phyloP scores from a whole-genome alignment of 371 early-diverging fungal genomes.

The Chytridiales sp. region DNA sequence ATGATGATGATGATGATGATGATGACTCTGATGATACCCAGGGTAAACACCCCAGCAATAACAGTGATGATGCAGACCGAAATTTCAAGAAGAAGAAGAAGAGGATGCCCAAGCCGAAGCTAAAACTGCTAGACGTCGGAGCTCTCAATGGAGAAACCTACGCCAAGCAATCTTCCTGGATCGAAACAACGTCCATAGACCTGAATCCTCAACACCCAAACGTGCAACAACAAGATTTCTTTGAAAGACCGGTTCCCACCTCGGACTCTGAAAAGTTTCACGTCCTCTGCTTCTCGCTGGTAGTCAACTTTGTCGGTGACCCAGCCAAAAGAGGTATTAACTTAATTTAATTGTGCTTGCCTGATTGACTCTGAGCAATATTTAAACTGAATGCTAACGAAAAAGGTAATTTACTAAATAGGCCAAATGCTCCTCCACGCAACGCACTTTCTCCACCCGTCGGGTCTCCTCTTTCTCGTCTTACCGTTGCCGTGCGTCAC shows the following conservation, averaged over 20 bases:
- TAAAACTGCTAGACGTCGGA: constrained; percentile 81
- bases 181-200: constrained; percentile 74
- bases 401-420: too few relatives aligned
- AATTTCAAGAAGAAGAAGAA: background rate
- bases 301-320: constrained; percentile 89
- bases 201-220: constrained; percentile 76
- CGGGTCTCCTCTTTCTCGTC: constrained; percentile 72
- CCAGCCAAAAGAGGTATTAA: constrained; percentile 64
- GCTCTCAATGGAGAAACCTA: constrained; percentile 79
- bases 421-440: constrained; percentile 37
- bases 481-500: constrained; percentile 78
- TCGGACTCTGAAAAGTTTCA: constrained; percentile 55
- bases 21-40: constrained; percentile 11
- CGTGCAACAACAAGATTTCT: constrained; percentile 76
- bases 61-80: background rate
- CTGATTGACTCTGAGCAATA: background rate
- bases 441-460: constrained; percentile 28
- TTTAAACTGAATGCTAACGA: background rate
- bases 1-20: too few relatives aligned
- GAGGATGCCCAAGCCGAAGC: background rate
- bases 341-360: background rate
- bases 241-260: constrained; percentile 60
- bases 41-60: constrained; percentile 5
- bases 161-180: constrained; percentile 59
- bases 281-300: constrained; percentile 79